Percentiles rank a stretch among this genome's conserved stretches.
These are phyloP conservation scores for Neofusicoccum cordaticola DNA, from an alignment of 2,329 filamentous ascomycete species.

Conservation along the genomic window DNA sequence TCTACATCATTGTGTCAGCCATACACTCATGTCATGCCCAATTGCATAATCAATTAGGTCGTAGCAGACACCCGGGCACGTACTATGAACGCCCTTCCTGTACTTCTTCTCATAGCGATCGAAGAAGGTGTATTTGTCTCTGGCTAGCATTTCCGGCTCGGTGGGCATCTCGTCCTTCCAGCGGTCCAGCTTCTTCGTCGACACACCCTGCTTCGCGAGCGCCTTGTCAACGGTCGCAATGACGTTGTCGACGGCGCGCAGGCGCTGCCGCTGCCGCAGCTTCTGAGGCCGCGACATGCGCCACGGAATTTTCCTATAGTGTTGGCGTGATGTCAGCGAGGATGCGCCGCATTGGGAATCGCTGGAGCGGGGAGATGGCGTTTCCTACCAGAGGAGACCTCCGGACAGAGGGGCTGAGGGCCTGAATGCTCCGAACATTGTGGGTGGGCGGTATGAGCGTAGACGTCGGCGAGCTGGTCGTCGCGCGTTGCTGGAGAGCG, in stretches of 20 bases:
- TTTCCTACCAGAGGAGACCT: constrained; percentile 36
- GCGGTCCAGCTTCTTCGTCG: constrained; percentile 72
- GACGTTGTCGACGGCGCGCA: constrained; percentile 83
- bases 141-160: constrained; percentile 91
- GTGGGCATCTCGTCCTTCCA: constrained; percentile 97
- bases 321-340: constrained; percentile 1
- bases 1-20: constrained; percentile 24
- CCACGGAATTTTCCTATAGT: constrained; percentile 86
- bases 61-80: constrained; percentile 38
- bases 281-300: constrained; percentile 90
- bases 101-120: constrained; percentile 95
- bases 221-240: constrained; percentile 79
- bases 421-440: constrained; percentile 41
- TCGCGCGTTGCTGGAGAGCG: not conserved
- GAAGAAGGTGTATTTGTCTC: constrained; percentile 98
- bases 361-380: not conserved
- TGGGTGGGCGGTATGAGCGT: constrained; percentile 19
- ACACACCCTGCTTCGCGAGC: constrained; percentile 66
- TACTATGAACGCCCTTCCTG: constrained; percentile 96
- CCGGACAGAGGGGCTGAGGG: constrained; percentile 39
- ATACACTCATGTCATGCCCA: not conserved
- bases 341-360: not conserved
- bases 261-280: constrained; percentile 75
- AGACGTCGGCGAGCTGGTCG: not conserved
- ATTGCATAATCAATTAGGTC: not conserved